Base-by-base conservation (phyloP, 2,329 filamentous ascomycete species). In the Fusarium dimerum region DNA sequence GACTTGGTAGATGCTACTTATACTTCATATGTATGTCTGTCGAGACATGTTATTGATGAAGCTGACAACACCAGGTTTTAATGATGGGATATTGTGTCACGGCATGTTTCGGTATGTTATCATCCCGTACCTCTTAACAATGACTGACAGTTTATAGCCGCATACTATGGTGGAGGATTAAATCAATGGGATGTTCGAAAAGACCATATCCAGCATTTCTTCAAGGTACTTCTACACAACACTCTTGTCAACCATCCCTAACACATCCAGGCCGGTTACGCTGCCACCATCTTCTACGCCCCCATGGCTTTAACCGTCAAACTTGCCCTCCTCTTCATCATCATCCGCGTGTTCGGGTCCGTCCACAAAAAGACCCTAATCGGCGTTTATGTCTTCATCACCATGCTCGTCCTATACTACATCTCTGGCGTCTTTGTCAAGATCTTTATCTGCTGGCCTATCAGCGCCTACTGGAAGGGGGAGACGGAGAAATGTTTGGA, bases 221-320 rank as follows among this genome's bases (percentile, higher is more conserved):
- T 67, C n/a, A 68, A 74, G 59, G 73, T 73, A 48, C 38, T 50
- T 40, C 6, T 2, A 13, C 15, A 6, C 3, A 3, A 5, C 2
- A 1, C 2, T 17, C 2, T 7, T 2, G 2, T 2, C 26, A 2
- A 3, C 15, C 3, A 15, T 6, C 15, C 30, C 54, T 56, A 36
- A 56, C 34, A 15, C 0, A 15, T n/a, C 2, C 1, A 76, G 72
- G 68, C 67, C 12, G 65, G 71, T 43, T 78, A 77, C 48, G 72
- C 72, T 10, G 73, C 72, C 6, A 75, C 74, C 17, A 68, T 78
- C 48, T 71, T 77, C 57, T 78, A 78, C 56, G 72, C 73, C 1
- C 75, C 75, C 15, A 76, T 74, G 61, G 72, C 76, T 13, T 67
- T 72, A 42, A 63, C 70, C 9, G 73, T 74, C n/a, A 77, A 77